Conservation (phyloP, 2,329 filamentous ascomycete species). For the Stagonosporopsis vannaccii region DNA sequence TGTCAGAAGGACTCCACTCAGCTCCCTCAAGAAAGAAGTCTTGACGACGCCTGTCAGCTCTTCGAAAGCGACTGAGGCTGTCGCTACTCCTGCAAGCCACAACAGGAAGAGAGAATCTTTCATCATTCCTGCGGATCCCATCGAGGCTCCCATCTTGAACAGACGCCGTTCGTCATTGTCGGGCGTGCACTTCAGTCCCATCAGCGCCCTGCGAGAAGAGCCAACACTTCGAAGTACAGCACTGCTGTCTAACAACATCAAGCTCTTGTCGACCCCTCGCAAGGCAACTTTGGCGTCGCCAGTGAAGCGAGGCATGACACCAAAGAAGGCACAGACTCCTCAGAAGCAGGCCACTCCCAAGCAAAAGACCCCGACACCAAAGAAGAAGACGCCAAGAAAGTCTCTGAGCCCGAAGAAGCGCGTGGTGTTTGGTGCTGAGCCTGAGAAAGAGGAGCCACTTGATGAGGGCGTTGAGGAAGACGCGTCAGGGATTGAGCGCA, state of each 20-base stretch:
- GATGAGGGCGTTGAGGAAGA: slow-evolving; percentile 37
- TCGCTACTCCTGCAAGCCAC: slow-evolving; percentile 32
- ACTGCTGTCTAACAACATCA: slow-evolving; percentile 55
- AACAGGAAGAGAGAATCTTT: slow-evolving; percentile 23
- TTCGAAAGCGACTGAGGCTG: slow-evolving; percentile 18
- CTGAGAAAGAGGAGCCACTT: slow-evolving; percentile 29
- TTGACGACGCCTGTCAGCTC: slow-evolving; percentile 36
- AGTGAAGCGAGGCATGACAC: slow-evolving; percentile 48
- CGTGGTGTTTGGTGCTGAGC: slow-evolving; percentile 41
- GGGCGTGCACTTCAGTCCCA: slow-evolving; percentile 46
- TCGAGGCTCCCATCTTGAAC: slow-evolving; percentile 45
- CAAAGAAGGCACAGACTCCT: slow-evolving; percentile 47
- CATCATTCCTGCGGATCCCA: slow-evolving; percentile 41
- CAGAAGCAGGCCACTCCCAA: slow-evolving; percentile 52
- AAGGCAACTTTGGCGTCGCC: slow-evolving; percentile 56
- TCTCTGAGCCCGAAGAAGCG: slow-evolving; percentile 46
- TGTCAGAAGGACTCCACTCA: slow-evolving; percentile 36
- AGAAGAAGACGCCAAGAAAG: slow-evolving; percentile 37
- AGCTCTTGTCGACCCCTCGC: slow-evolving; percentile 57
- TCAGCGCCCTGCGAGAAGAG: slow-evolving; percentile 38
- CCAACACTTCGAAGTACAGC: slow-evolving; percentile 41
- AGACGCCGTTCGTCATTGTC: slow-evolving; percentile 46
- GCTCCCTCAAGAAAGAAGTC: slow-evolving; percentile 25
- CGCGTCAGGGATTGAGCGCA: slow-evolving; percentile 62
- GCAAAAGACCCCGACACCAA: slow-evolving; percentile 49